Conservation (phyloP, 805 yeast species). For the Sugiyamaella americana region DNA sequence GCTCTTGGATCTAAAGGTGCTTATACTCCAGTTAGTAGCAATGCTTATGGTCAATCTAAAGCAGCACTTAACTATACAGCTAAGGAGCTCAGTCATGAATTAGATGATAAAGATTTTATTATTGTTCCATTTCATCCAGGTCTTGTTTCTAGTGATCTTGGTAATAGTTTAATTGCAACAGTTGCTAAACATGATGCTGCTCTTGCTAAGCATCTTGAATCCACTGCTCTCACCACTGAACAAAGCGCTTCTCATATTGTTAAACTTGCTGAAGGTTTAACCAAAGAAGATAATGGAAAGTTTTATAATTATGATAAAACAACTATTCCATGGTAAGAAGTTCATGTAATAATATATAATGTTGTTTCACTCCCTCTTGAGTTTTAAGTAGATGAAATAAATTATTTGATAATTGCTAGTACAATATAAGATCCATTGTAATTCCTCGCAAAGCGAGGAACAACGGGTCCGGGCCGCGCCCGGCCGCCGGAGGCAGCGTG, state of each 20-base stretch:
- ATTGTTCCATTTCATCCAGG: conserved; percentile 38
- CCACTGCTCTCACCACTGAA: conserved; percentile 15
- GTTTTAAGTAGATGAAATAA: no score
- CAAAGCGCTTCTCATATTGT: conserved; percentile 22
- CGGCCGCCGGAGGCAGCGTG: no score
- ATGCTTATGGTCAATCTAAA: conserved; percentile 36
- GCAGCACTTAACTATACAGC: conserved; percentile 35
- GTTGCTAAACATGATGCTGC: conserved; percentile 6
- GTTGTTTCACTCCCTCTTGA: no score
- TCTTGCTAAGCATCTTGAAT: conserved; percentile 1
- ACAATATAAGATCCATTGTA: no score
- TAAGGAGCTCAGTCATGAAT: conserved; percentile 28
- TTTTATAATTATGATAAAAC: conserved; percentile 14
- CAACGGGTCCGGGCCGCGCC: no score
- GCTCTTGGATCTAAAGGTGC: conserved; percentile 25
- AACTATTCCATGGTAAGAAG: background rate
- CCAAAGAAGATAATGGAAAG: conserved; percentile 26
- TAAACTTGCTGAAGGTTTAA: conserved; percentile 21
- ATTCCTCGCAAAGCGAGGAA: no score
- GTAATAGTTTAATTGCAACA: conserved; percentile 7
- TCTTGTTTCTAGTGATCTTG: conserved; percentile 34
- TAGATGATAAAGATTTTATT: conserved; percentile 25
- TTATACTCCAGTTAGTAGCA: conserved; percentile 16
- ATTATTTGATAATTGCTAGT: no score
- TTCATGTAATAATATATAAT: no score